Percentiles rank a stretch among this genome's conserved stretches.
Conservation (phyloP, 257 asterid genomes). For the Petrea volubilis region DNA sequence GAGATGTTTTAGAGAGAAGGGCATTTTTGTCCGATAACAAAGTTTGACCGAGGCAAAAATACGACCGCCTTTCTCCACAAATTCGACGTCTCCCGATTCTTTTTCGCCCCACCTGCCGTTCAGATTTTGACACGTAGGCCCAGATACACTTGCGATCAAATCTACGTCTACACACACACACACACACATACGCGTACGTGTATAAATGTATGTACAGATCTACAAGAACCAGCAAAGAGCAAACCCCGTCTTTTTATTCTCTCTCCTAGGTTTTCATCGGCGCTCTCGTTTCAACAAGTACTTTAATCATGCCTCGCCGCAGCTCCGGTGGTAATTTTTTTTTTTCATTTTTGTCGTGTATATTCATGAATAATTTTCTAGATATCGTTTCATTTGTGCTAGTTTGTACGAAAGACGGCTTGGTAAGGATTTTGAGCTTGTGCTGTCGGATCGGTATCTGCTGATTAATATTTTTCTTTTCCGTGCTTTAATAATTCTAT, state of each 20-base stretch:
- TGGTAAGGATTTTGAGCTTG: not conserved
- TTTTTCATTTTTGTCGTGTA: not conserved
- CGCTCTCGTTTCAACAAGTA: not conserved
- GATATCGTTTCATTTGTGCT: slow-evolving; percentile 1
- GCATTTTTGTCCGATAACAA: not conserved
- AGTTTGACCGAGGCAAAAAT: not conserved
- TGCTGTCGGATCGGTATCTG: not conserved
- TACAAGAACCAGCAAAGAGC: too few relatives aligned
- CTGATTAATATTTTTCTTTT: not conserved
- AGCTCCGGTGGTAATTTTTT: slow-evolving; percentile 60
- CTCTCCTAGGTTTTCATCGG: slow-evolving; percentile 6
- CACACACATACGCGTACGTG: not conserved
- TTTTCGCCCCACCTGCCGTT: not conserved
- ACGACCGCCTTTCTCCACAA: not conserved
- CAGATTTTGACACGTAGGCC: slow-evolving; percentile 6
- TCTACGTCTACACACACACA: not conserved
- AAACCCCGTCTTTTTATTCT: not conserved
- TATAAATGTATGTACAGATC: too few relatives aligned
- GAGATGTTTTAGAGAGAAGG: not conserved
- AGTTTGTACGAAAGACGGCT: not conserved
- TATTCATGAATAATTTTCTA: not conserved
- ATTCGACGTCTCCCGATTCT: too few relatives aligned
- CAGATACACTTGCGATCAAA: not conserved
- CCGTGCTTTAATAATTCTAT: not conserved
- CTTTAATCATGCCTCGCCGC: slow-evolving; percentile 59